These are phyloP conservation scores for Suhomyces maxii DNA, from an alignment of 1,139 yeast species.

Conservation along the genomic window DNA sequence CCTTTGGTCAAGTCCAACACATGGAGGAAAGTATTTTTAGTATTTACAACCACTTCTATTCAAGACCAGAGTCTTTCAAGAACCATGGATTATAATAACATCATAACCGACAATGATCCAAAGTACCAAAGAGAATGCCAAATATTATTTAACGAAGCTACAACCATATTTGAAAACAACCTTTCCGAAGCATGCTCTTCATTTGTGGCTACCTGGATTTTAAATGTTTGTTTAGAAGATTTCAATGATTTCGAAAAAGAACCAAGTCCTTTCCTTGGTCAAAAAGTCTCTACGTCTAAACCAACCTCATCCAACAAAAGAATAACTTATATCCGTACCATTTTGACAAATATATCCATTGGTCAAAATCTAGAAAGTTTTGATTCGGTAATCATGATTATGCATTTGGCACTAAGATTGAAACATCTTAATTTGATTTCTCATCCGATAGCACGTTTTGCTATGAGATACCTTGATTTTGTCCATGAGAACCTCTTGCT, in stretches of 20 bases:
- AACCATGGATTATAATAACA: constrained; percentile 48
- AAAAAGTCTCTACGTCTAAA: neutral
- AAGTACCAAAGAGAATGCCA: constrained; percentile 28
- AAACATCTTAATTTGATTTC: constrained; percentile 19
- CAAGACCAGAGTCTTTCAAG: constrained; percentile 59
- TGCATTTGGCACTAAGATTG: constrained; percentile 43
- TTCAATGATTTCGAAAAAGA: constrained; percentile 33
- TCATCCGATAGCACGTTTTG: constrained; percentile 48
- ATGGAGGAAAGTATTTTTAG: constrained; percentile 55
- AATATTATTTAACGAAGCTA: constrained; percentile 35
- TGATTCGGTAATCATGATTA: constrained; percentile 44
- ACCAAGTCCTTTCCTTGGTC: constrained; percentile 9
- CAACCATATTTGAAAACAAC: constrained; percentile 31
- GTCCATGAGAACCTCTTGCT: constrained; percentile 29
- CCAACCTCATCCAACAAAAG: constrained; percentile 37
- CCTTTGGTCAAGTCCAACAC: constrained; percentile 47
- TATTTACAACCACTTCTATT: constrained; percentile 50
- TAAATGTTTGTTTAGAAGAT: constrained; percentile 38
- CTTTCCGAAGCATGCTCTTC: constrained; percentile 23
- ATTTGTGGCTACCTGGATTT: constrained; percentile 37
- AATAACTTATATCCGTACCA: constrained; percentile 30
- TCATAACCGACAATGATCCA: constrained; percentile 29
- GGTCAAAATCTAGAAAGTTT: constrained; percentile 43
- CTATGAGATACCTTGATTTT: constrained; percentile 39
- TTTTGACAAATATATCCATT: constrained; percentile 36